These are phyloP conservation scores for Fraxinus angustifolia DNA, from an alignment of 305 asterid species.

Conservation along the genomic window DNA sequence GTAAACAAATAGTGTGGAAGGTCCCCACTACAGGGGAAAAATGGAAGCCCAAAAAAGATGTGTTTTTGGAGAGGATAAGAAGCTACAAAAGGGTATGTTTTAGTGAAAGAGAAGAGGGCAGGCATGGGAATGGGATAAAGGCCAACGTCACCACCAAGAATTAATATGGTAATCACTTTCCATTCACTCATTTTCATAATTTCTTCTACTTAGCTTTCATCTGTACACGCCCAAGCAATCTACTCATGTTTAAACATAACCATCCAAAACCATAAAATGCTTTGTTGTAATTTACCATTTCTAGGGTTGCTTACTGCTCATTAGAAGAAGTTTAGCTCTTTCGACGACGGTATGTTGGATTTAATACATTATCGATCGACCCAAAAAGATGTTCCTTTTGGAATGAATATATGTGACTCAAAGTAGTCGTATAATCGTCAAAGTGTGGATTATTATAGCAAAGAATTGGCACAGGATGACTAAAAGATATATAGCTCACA, in stretches of 20 bases:
- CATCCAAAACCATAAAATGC: not conserved
- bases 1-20: not conserved
- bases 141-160: constrained; percentile 24
- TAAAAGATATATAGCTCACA: not conserved
- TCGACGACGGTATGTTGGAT: not conserved
- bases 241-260: not conserved
- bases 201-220: not conserved
- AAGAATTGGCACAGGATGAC: not conserved
- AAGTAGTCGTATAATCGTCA: not conserved
- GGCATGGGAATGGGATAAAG: constrained; percentile 24
- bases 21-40: constrained; percentile 37
- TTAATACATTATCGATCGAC: not conserved
- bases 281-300: not conserved
- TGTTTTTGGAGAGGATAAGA: constrained; percentile 32
- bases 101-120: constrained; percentile 29
- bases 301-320: not conserved
- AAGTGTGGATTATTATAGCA: not conserved
- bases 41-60: constrained; percentile 27
- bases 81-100: constrained; percentile 23
- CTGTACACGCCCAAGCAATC: not conserved
- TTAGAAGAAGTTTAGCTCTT: not conserved
- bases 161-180: constrained; percentile 17
- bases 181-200: constrained; percentile 24
- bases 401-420: not conserved
- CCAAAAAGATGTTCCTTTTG: not conserved